These are phyloP conservation scores for Cytospora schulzeri DNA, from an alignment of 2,329 filamentous ascomycete genomes.

Conservation along the genomic window DNA sequence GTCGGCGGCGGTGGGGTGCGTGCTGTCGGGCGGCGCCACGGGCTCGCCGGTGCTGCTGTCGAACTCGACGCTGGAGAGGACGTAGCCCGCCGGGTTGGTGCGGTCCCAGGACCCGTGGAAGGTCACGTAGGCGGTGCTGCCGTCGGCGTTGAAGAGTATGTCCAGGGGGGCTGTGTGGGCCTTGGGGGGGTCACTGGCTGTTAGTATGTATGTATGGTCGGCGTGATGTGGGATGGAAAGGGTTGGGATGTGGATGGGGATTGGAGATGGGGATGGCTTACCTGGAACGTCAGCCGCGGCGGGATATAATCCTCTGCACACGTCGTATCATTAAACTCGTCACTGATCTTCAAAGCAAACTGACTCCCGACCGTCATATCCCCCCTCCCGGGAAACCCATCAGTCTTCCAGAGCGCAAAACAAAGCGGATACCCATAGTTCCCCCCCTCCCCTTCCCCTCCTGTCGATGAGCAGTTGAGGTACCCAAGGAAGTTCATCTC, in stretches of 20 bases:
- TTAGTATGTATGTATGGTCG: not conserved
- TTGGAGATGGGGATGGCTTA: not conserved
- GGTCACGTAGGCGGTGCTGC: constrained; percentile 63
- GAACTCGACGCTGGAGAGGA: constrained; percentile 46
- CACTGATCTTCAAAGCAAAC: constrained; percentile 45
- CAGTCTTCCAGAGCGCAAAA: constrained; percentile 65
- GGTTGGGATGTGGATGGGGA: not conserved
- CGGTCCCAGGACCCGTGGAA: constrained; percentile 72
- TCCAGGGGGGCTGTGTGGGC: constrained; percentile 74
- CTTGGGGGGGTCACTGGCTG: not conserved
- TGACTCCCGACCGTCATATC: constrained; percentile 51
- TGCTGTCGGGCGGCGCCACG: constrained; percentile 43
- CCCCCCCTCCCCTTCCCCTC: constrained; percentile 38
- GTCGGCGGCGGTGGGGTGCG: constrained; percentile 47
- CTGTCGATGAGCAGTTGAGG: constrained; percentile 43
- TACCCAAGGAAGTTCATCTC: constrained; percentile 71
- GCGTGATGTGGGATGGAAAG: not conserved
- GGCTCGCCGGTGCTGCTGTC: constrained; percentile 44
- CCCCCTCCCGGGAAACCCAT: constrained; percentile 45
- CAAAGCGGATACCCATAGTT: constrained; percentile 76
- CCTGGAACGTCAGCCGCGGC: constrained; percentile 58
- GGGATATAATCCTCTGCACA: constrained; percentile 48
- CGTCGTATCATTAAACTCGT: constrained; percentile 44
- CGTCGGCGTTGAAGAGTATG: constrained; percentile 64
- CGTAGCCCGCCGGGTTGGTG: constrained; percentile 39